A percentile compares a stretch with the other conserved stretches of the same genome.
Conservation (phyloP, 129 eudicot species). For the Kitagawia praeruptora region DNA sequence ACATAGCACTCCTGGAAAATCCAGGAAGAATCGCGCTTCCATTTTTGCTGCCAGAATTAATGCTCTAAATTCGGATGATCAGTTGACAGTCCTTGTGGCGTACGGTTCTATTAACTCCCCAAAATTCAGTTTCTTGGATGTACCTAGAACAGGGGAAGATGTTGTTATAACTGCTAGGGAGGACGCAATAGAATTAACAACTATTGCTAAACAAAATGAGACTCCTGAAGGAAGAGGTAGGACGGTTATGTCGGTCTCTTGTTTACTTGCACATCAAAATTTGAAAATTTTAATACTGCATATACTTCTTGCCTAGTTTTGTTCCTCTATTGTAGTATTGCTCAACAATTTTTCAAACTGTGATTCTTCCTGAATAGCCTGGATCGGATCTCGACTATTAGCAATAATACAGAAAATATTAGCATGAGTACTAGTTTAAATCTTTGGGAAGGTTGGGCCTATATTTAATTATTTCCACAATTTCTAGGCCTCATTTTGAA, state of each 20-base stretch:
- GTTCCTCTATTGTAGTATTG: not conserved
- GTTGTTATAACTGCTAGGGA: constrained; percentile 24
- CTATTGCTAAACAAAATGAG: constrained; percentile 16
- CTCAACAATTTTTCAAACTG: not conserved
- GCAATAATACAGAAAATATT: not conserved
- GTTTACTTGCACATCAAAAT: not conserved
- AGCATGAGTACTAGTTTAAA: not conserved
- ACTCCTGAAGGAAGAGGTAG: constrained; percentile 31
- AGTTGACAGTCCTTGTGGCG: constrained; percentile 17
- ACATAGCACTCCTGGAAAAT: constrained; percentile 16
- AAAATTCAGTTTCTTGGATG: constrained; percentile 24
- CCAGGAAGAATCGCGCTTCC: constrained; percentile 23
- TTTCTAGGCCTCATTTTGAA: not conserved
- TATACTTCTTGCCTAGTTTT: not conserved
- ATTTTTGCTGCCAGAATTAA: constrained; percentile 41
- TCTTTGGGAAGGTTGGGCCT: not conserved
- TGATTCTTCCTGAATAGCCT: too few relatives aligned
- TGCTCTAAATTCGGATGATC: constrained; percentile 20
- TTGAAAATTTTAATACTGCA: not conserved
- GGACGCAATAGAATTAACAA: constrained; percentile 11
- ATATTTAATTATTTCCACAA: not conserved
- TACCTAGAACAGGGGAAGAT: constrained; percentile 38
- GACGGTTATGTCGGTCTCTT: not conserved
- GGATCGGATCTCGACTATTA: not conserved
- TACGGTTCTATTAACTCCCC: constrained; percentile 40